Percentiles rank a stretch among this genome's conserved stretches.
Evolutionary conservation across 805 yeast species (phyloP).

Genomic region (Trichomonascus vanleenenianus): DNA sequence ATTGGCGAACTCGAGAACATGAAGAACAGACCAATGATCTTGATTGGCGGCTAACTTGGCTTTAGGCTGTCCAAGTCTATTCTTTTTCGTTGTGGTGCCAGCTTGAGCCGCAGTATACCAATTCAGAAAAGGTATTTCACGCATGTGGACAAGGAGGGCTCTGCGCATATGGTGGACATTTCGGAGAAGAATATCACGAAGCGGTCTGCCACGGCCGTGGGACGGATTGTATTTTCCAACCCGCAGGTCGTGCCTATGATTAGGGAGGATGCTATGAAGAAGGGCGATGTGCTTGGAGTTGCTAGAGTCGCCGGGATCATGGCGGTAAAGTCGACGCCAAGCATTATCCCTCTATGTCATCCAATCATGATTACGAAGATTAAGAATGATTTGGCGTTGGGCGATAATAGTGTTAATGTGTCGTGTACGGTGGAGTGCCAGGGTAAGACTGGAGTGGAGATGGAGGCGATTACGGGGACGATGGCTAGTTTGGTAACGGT

Average conservation of each 20-base stretch:
- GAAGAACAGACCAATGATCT: constrained; percentile 49
- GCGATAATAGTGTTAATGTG: constrained; percentile 25
- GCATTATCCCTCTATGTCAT: constrained; percentile 45
- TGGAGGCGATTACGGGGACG: constrained; percentile 48
- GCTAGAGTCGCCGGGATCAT: constrained; percentile 45
- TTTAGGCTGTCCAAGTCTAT: no score
- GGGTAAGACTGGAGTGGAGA: constrained; percentile 51
- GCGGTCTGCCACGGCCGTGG: constrained; percentile 39
- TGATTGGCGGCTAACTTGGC: constrained; percentile 45
- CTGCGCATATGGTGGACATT: constrained; percentile 44
- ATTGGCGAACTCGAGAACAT: constrained; percentile 37
- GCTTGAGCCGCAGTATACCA: no score
- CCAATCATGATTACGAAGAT: constrained; percentile 39
- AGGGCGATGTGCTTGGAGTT: constrained; percentile 45
- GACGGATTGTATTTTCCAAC: constrained; percentile 36
- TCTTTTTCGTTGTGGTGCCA: no score
- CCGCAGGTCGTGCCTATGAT: constrained; percentile 29
- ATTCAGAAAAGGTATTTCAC: constrained; percentile 22
- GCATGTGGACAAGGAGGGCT: constrained; percentile 36
- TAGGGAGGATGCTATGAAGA: constrained; percentile 33
- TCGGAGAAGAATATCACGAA: constrained; percentile 33
- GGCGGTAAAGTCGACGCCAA: constrained; percentile 43
- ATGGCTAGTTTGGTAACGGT: constrained; percentile 38
- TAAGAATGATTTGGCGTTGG: constrained; percentile 27
- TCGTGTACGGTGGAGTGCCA: constrained; percentile 37